Percentiles rank a stretch among this genome's conserved stretches.
Evolutionary conservation across 768 basidiomycete genomes (phyloP).

Genomic region (Auricularia heimuer): DNA sequence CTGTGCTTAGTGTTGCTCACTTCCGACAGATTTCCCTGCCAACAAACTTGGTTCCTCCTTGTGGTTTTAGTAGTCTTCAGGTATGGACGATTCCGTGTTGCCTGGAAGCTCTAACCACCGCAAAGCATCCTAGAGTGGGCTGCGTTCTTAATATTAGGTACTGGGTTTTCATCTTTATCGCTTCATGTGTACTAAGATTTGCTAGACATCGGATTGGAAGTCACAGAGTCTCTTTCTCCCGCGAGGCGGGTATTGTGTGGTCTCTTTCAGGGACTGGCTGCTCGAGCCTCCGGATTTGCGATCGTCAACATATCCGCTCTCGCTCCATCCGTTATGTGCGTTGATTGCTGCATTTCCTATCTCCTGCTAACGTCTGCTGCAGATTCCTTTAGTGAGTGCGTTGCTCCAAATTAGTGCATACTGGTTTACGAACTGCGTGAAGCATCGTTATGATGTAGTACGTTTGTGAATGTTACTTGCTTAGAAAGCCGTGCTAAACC

Average conservation of each 20-base stretch:
- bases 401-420: not conserved
- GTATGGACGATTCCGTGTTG: constrained; percentile 31
- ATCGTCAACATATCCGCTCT: constrained; percentile 61
- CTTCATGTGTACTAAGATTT: not conserved
- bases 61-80: constrained; percentile 57
- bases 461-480: not conserved
- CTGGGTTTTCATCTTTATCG: not conserved
- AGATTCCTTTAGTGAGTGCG: constrained; percentile 72
- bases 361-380: constrained; percentile 1
- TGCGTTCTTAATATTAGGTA: constrained; percentile 63
- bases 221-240: constrained; percentile 56
- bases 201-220: constrained; percentile 64
- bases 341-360: constrained; percentile 6
- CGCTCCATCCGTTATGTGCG: constrained; percentile 84
- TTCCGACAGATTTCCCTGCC: constrained; percentile 55
- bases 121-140: constrained; percentile 54
- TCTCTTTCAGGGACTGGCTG: constrained; percentile 62
- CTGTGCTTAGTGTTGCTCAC: not conserved
- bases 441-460: constrained; percentile 2
- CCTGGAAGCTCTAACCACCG: not conserved
- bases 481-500: too few species aligned
- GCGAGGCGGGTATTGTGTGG: constrained; percentile 64
- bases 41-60: constrained; percentile 88
- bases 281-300: constrained; percentile 83
- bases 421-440: not conserved